Evolutionary conservation across 345 rosid species (phyloP), one percentile per base, ranked within the genome.

Genomic region (Ailanthus altissimus): DNA sequence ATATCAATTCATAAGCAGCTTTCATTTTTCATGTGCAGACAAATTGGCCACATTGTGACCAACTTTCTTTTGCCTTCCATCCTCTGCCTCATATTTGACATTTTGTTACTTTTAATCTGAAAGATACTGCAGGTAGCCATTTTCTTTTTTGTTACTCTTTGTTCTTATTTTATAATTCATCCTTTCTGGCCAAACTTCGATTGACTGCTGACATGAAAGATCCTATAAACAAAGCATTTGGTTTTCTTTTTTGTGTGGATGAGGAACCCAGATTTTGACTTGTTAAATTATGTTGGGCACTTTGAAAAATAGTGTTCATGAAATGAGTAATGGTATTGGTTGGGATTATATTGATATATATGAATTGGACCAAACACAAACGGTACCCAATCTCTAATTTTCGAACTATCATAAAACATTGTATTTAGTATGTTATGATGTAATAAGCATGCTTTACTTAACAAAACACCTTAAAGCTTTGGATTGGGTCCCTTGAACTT

Each of bases 51-150:
- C 47, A 25, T 16, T 23, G 14, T 43, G 53, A 4, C 8, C 73
- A 46, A 26, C 8, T 46, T 50, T 63, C 69, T 6, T 54, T 54
- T 56, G 63, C 16, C 75, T 71, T 54, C 62, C 28, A 21, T 56
- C 18, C 14, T 56, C 32, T 8, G n/a, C 47, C 58, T 49, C 38
- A 21, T 40, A 36, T 70, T 62, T 12, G 5, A 20, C 60, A 36
- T 36, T 70, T 70, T 68, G 2, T 6, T 32, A 32, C 38, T 10
- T 68, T 67, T 1, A 45, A 26, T 49, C 0, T 25, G 1, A 13
- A 67, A 13, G 15, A 45, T 16, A 32, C n/a, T 21, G 49, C 67
- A 49, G n/a, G 5, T 2, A 4, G 49, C 57, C n/a, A 2, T 0
- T 8, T 15, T 51, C 53, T 9, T 42, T 74, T 45, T 74, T 62